Base-by-base conservation (phyloP, 495 filamentous ascomycete genomes). In the Aspergillus steynii region DNA sequence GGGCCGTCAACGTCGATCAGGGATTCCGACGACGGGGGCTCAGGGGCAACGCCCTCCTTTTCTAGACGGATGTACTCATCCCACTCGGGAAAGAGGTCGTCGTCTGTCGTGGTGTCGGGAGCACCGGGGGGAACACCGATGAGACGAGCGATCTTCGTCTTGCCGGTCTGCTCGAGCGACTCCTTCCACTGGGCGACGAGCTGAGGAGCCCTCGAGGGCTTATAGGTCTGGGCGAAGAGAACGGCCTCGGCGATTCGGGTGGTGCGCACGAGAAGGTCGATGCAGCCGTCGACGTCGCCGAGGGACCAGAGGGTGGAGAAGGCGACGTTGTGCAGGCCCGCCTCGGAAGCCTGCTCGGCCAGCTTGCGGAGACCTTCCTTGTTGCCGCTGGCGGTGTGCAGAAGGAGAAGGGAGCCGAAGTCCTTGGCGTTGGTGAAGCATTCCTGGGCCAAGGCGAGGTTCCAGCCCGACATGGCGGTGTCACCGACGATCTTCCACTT, bases 401-500 rank as follows among this genome's bases (percentile, higher is more conserved):
- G 78, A 2, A 99, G 85, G 1, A 99, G 82, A 2, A 99, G 77
- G 1, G 91, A 96, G 20, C 95, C 94, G 6, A 96, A 74, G 66
- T 99, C 95, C 66, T 92, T 92, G 42, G 93, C 92, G 57, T 92
- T 85, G 32, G 81, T 82, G 76, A 98, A 99, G 77, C 96, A 98
- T 74, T 97, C 91, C 61, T 93, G 88, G 1, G 95, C 95, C 25
- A 99, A 85, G 1, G 82, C 74, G 28, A 98, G 81, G 69, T 99
- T 88, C 95, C 95, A 99, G 10, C 80, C 88, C 1, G 86, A 71
- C 46, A 99, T 83, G 29, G 96, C 96, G 1, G 93, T 90, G 64
- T 99, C 95, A 49, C 95, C 95, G 20, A 99, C 88, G 1, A 84
- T 91, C 81, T 97, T 97, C 94, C 94, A 99, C 74, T 96, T 95